phyloP scores from a whole-genome alignment of 2,329 filamentous ascomycete genomes.

The Plectosphaerella sp. region DNA sequence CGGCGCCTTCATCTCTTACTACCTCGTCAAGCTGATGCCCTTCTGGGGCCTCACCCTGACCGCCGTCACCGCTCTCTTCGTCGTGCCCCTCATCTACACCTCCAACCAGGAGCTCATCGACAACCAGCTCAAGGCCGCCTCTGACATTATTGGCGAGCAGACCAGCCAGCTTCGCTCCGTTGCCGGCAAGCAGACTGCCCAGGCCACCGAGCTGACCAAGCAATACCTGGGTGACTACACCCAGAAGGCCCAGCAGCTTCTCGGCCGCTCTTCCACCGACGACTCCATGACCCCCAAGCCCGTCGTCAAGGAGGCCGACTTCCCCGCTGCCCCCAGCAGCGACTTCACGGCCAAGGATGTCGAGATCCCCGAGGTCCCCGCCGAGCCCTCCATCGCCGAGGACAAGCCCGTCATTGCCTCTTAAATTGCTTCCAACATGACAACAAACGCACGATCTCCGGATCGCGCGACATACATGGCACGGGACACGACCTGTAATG shows the following conservation, averaged over 20 bases:
- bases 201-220: constrained; percentile 60
- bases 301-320: constrained; percentile 16
- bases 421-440: constrained; percentile 6
- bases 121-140: constrained; percentile 52
- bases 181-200: constrained; percentile 59
- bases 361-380: constrained; percentile 16
- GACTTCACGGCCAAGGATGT: constrained; percentile 13
- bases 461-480: not conserved
- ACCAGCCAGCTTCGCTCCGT: constrained; percentile 57
- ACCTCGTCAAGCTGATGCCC: constrained; percentile 64
- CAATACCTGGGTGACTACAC: constrained; percentile 66
- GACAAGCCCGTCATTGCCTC: constrained; percentile 18
- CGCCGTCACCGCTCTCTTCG: constrained; percentile 54
- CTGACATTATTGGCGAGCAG: constrained; percentile 56
- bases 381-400: constrained; percentile 18
- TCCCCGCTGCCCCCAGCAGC: constrained; percentile 12
- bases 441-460: not conserved
- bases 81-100: constrained; percentile 59
- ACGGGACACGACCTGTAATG: constrained; percentile 1
- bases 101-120: constrained; percentile 69
- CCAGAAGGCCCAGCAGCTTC: constrained; percentile 61
- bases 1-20: constrained; percentile 61
- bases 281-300: not conserved
- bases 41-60: constrained; percentile 65
- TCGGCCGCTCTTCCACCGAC: constrained; percentile 38